Evolutionary conservation across 495 filamentous ascomycete species (phyloP).

Genomic region (Jackrogersella minutella): DNA sequence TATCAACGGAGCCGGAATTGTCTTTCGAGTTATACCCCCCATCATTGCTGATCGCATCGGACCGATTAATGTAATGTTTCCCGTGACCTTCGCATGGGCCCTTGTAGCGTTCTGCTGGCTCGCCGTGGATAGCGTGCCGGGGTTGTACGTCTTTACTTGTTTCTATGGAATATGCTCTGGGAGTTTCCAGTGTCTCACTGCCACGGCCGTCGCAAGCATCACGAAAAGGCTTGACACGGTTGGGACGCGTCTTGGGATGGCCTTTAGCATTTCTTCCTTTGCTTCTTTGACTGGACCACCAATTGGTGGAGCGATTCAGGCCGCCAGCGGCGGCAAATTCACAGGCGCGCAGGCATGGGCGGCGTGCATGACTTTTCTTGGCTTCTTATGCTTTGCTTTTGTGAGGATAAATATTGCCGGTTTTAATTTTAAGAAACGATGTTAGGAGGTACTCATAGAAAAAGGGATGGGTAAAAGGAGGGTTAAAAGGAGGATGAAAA

Average conservation of each 20-base stretch:
- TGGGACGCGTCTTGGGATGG: slow-evolving; percentile 74
- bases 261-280: slow-evolving; percentile 68
- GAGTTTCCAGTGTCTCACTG: slow-evolving; percentile 70
- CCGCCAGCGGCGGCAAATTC: slow-evolving; percentile 58
- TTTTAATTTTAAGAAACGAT: slow-evolving; percentile 41
- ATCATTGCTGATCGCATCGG: slow-evolving; percentile 68
- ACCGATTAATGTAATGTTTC: slow-evolving; percentile 68
- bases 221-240: slow-evolving; percentile 68
- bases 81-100: slow-evolving; percentile 59
- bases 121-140: slow-evolving; percentile 55
- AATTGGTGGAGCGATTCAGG: slow-evolving; percentile 68
- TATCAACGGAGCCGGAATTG: slow-evolving; percentile 70
- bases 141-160: slow-evolving; percentile 64
- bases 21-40: slow-evolving; percentile 69
- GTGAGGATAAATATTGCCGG: slow-evolving; percentile 51
- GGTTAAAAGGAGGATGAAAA: too few species aligned
- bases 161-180: slow-evolving; percentile 69
- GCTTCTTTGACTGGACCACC: slow-evolving; percentile 73
- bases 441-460: slow-evolving; percentile 10
- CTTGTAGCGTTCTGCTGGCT: slow-evolving; percentile 69
- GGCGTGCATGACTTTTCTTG: slow-evolving; percentile 50
- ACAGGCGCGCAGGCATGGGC: slow-evolving; percentile 67
- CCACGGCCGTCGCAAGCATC: slow-evolving; percentile 64
- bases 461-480: background rate
- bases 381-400: slow-evolving; percentile 53